Base-by-base conservation (phyloP, 805 yeast species). In the Jamesozyma lodderae region DNA sequence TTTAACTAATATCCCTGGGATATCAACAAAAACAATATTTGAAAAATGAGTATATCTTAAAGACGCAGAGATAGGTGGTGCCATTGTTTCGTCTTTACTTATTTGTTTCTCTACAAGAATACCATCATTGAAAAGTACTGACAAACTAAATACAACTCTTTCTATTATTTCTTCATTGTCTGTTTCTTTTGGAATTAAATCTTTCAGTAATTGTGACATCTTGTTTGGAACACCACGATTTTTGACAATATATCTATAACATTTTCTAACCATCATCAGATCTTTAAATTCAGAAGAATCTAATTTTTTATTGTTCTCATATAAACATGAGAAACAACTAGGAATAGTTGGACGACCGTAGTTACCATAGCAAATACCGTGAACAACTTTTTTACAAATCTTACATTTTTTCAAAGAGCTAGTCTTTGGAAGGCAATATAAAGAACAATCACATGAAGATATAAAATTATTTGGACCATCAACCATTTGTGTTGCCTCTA, bases 331-430 rank as follows among this genome's bases (percentile, higher is more conserved):
- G 33, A 58, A 37, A 38, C 63, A 63, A 40, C 48, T 38, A 8
- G 35, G 35, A 24, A 52, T 30, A 36, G 46, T 33, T 8, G 45
- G 22, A 16, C 46, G 19, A 19, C 35, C 32, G 7, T 14, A 27
- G 27, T 46, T 51, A 4, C 65, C 68, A 43, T 67, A 66, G 33
- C 69, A 66, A 11, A 51, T 42, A 0, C 59, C 50, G 43, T 67
- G 70, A 6, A 66, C 48, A 7, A 29, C 22, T 26, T 49, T 47
- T 4, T 42, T 42, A 44, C 73, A 69, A 2, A 38, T 34, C 8
- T 45, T 44, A 39, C 73, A 68, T 13, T 35, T 30, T 31, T 43
- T 40, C 5, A 40, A 40, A 23, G 31, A 33, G n/a, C 43, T 44
- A 6, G 38, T 43, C 4, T 27, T 36, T 11, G 34, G 14, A 19